Evolutionary conservation across 805 yeast genomes (phyloP), one percentile per base, ranked within the genome.

Genomic region (Zygotorulaspora florentina): DNA sequence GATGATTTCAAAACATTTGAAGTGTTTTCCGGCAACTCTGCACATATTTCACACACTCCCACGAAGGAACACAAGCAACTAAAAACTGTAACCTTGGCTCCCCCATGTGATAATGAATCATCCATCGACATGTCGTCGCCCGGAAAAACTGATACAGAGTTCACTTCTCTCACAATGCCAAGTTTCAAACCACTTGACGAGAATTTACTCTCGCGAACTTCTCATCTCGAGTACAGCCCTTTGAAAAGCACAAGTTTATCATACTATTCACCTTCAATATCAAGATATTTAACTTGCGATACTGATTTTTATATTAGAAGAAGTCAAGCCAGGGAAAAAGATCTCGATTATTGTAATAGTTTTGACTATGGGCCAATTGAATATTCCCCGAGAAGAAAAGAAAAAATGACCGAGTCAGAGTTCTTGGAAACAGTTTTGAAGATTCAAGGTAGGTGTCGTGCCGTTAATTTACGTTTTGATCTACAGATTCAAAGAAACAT

Each of bases 361-460:
- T 48, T 45, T 37, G 49, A 48, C 15, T 61, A 56, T 44, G 52
- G 52, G 30, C 62, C 64, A 6, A 12, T 35, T 12, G 43, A 43
- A 10, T 63, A 60, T 38, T 64, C 68, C 2, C 68, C 68, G 3
- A 46, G 35, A n/a, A 55, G 62, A 23, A 59, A 48, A 41, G 47
- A 57, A 31, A 52, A 48, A 34, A 63, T 64, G 67, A 54, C 62
- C 2, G 68, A 61, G 48, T 44, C 39, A 27, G 60, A 59, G 39
- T 64, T 58, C 50, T 50, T 58, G 41, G 61, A 53, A 8, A 43
- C 42, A 5, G 74, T 83, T 31, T 65, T 74, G 31, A 69, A 66
- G 45, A 67, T 89, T 13, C 96, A 89, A 61, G 78, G 93, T 0
- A 65, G 81, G 18, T 75, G 86, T 13, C 71, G 87, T 53, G 95